phyloP scores from a whole-genome alignment of 352 stramenopile genomes.

The Phytopythium montanum region DNA sequence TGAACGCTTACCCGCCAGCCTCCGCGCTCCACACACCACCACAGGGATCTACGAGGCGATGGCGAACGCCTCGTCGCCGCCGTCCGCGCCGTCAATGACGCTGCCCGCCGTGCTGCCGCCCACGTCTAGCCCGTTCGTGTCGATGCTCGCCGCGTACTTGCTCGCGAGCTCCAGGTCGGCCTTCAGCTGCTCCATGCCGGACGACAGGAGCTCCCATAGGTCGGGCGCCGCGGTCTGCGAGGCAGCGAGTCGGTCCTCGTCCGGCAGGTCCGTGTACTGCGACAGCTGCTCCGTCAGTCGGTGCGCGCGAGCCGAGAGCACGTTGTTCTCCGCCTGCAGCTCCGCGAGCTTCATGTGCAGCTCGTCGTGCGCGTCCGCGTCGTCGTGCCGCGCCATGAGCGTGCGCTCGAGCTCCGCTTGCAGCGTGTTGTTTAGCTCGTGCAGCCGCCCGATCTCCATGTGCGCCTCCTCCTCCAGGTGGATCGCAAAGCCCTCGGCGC shows the following conservation, averaged over 20 bases:
- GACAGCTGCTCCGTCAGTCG: slow-evolving; percentile 78
- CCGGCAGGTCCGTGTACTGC: slow-evolving; percentile 78
- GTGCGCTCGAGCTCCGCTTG: slow-evolving; percentile 66
- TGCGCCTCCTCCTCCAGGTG: slow-evolving; percentile 64
- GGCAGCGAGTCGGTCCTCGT: slow-evolving; percentile 57
- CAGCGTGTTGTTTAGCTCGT: slow-evolving; percentile 51
- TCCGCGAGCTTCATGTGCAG: slow-evolving; percentile 70
- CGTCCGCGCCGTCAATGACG: slow-evolving; percentile 33
- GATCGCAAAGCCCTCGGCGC: slow-evolving; percentile 51
- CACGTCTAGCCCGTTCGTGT: slow-evolving; percentile 20
- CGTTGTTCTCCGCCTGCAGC: slow-evolving; percentile 83
- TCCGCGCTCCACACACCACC: not conserved
- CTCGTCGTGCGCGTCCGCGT: slow-evolving; percentile 64
- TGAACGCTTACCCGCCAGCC: not conserved
- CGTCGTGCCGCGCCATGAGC: slow-evolving; percentile 51
- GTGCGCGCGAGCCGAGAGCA: slow-evolving; percentile 70
- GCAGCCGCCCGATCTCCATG: slow-evolving; percentile 57
- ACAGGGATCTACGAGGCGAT: slow-evolving; percentile 33
- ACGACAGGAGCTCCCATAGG: slow-evolving; percentile 82
- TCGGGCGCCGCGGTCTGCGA: slow-evolving; percentile 61
- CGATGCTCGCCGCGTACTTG: slow-evolving; percentile 85
- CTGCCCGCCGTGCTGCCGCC: slow-evolving; percentile 13
- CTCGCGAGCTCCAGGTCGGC: slow-evolving; percentile 81
- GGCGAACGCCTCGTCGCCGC: slow-evolving; percentile 50
- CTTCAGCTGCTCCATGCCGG: slow-evolving; percentile 89